A percentile compares a stretch with the other conserved stretches of the same genome.
phyloP scores from a whole-genome alignment of 2,329 filamentous ascomycete species.

The Corynespora cassiicola region DNA sequence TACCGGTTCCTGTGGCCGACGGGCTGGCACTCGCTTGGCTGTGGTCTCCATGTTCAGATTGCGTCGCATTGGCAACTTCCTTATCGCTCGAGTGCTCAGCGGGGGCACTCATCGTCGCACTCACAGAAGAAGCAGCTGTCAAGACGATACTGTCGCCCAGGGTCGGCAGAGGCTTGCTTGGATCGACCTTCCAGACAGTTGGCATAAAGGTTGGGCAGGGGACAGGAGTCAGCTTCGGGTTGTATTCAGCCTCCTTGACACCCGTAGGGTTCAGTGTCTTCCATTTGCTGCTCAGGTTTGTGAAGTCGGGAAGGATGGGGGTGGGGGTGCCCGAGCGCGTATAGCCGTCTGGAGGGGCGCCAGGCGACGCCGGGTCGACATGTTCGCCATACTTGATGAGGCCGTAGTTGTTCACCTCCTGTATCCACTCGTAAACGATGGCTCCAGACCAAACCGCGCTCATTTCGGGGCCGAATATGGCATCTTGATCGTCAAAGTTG shows the following conservation, averaged over 20 bases:
- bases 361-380: slow-evolving; percentile 53
- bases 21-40: slow-evolving; percentile 23
- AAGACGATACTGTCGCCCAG: too few relatives aligned
- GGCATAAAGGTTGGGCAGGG: slow-evolving; percentile 74
- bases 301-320: slow-evolving; percentile 77
- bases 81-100: too few relatives aligned
- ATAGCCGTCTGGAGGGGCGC: slow-evolving; percentile 68
- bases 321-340: slow-evolving; percentile 75
- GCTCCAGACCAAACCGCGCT: slow-evolving; percentile 73
- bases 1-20: too few relatives aligned
- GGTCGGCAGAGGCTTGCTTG: slow-evolving; percentile 72
- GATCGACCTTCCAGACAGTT: slow-evolving; percentile 75
- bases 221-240: slow-evolving; percentile 65
- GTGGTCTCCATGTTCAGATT: slow-evolving; percentile 10
- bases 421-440: slow-evolving; percentile 90
- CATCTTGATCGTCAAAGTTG: slow-evolving; percentile 73
- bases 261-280: slow-evolving; percentile 73
- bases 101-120: too few relatives aligned
- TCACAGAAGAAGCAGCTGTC: too few relatives aligned
- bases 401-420: slow-evolving; percentile 84
- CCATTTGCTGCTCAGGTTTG: slow-evolving; percentile 80
- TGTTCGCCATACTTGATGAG: slow-evolving; percentile 75
- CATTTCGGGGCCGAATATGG: slow-evolving; percentile 81
- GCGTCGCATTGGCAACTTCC: slow-evolving; percentile 3
- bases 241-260: slow-evolving; percentile 70